Evolutionary conservation across 768 basidiomycete species (phyloP), one percentile per base, ranked within the genome.

Genomic region (Strobilomyces dryophilus): DNA sequence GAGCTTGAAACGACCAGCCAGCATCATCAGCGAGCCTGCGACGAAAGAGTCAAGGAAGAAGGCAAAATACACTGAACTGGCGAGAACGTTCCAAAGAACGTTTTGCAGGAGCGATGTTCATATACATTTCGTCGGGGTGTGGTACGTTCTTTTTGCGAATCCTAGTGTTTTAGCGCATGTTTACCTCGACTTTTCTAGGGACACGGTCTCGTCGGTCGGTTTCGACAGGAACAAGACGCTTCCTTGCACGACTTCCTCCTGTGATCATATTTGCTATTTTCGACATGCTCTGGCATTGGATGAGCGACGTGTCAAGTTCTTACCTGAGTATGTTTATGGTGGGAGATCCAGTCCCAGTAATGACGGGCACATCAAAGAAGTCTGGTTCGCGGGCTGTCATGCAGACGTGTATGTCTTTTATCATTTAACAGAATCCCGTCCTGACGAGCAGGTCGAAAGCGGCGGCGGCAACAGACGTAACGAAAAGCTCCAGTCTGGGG

Each of bases 251-350:
- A 65, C 63, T 17, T 53, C 52, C 8, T 60, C 62, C 2, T 63
- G 58, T 47, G 58, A 69, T 32, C 70, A 75, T 46, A 64, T 77
- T 8, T 74, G 73, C 39, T 68, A 66, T 42, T 78, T 79, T 51
- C 71, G 77, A 8, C 77, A 79, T 58, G 77, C 75, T 1, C 63
- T 79, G 5, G 77, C 78, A 1, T 62, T 79, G 26, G 77, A 79
- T 51, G 78, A 79, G 43, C 64, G 71, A 24, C 70, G 78, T 7
- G 76, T 78, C 39, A 79, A 77, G 46, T 79, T 77, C 54, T 53
- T 75, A 3, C 78, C 78, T 0, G 76, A 78, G 51, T 76, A 73
- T 42, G 73, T 60, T 0, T 61, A 72, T 27, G 71, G 68, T 0
- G 68, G 66, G 41, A 54, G 51, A 32, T 58, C 60, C 11, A 26